Evolutionary conservation across 148 eudicot species (phyloP).

Genomic region (Fagopyrum esculentum): DNA sequence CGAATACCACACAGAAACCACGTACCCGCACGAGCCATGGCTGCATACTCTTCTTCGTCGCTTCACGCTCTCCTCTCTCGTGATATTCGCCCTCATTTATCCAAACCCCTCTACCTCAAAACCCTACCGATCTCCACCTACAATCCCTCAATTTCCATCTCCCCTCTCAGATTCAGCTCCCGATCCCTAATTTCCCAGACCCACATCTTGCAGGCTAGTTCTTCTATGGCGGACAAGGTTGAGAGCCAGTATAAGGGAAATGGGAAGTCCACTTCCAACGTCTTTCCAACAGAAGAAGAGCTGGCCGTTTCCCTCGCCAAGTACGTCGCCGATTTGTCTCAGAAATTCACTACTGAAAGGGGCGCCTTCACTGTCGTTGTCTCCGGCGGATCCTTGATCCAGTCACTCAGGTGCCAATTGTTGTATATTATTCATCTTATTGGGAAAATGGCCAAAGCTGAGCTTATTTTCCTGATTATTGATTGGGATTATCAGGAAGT

Average conservation of each 20-base stretch:
- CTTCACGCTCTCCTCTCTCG: not conserved
- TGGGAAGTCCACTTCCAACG: constrained; percentile 21
- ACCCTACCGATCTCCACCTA: constrained; percentile 2
- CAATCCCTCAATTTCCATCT: constrained; percentile 3
- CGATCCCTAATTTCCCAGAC: not conserved
- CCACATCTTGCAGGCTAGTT: constrained; percentile 7
- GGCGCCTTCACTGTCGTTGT: constrained; percentile 64
- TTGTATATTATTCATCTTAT: not conserved
- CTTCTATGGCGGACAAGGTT: constrained; percentile 25
- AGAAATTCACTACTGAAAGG: constrained; percentile 35
- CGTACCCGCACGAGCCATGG: constrained; percentile 5
- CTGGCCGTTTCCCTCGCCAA: constrained; percentile 49
- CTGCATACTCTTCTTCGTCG: constrained; percentile 2
- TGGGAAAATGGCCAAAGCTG: too few relatives aligned
- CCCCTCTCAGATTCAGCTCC: constrained; percentile 9
- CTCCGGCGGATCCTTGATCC: constrained; percentile 81
- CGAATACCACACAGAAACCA: not conserved
- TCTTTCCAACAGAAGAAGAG: constrained; percentile 47
- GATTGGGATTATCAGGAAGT: constrained; percentile 41
- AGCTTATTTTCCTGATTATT: not conserved
- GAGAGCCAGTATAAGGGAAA: constrained; percentile 16
- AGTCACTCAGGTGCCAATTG: constrained; percentile 46
- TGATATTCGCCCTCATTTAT: not conserved
- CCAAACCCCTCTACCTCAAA: not conserved
- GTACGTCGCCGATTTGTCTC: constrained; percentile 47